A percentile compares a stretch with the other conserved stretches of the same genome.
Evolutionary conservation across 805 yeast species (phyloP).

Genomic region (Pichia deserticola): DNA sequence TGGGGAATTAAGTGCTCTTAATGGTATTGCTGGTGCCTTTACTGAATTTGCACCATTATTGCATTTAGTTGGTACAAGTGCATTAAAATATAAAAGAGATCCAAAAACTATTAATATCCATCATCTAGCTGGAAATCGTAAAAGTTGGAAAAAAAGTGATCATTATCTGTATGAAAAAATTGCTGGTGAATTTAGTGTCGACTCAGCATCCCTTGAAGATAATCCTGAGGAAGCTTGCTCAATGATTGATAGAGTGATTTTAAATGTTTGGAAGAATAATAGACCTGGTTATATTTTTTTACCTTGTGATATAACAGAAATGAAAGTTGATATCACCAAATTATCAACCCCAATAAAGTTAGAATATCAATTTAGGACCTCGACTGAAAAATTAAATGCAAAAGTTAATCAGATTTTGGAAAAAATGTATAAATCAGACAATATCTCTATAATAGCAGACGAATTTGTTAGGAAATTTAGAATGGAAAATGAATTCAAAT

Average conservation of each 20-base stretch:
- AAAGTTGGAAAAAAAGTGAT: slow-evolving; percentile 49
- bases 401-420: slow-evolving; percentile 29
- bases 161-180: slow-evolving; percentile 60
- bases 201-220: slow-evolving; percentile 39
- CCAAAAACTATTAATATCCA: slow-evolving; percentile 32
- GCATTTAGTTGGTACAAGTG: slow-evolving; percentile 66
- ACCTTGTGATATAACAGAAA: slow-evolving; percentile 64
- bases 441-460: slow-evolving; percentile 37
- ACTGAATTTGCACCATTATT: slow-evolving; percentile 84
- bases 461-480: slow-evolving; percentile 35
- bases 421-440: slow-evolving; percentile 30
- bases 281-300: slow-evolving; percentile 82
- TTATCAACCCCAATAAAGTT: slow-evolving; percentile 28
- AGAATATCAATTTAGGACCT: slow-evolving; percentile 13
- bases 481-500: slow-evolving; percentile 23
- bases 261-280: slow-evolving; percentile 44
- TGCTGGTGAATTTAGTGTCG: slow-evolving; percentile 49
- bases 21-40: slow-evolving; percentile 82
- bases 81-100: slow-evolving; percentile 13
- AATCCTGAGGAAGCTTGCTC: slow-evolving; percentile 42
- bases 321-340: slow-evolving; percentile 34
- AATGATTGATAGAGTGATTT: slow-evolving; percentile 66
- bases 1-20: slow-evolving; percentile 77
- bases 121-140: slow-evolving; percentile 50
- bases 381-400: slow-evolving; percentile 13